phyloP scores from a whole-genome alignment of 768 basidiomycete species.

The Termitomyces sp. region DNA sequence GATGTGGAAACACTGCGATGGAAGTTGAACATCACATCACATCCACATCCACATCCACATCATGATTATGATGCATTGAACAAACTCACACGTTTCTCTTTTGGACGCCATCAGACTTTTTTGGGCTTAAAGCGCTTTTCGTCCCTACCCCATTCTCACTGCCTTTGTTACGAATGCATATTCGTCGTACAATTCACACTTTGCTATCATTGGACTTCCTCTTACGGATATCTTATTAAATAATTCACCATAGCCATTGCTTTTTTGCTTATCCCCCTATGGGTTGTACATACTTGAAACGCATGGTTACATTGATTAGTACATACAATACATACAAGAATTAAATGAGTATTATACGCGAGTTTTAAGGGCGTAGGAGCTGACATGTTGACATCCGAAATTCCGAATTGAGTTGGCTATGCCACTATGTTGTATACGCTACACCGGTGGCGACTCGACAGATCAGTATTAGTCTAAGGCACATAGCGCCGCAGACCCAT shows the following conservation, averaged over 20 bases:
- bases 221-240: background rate
- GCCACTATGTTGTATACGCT: background rate
- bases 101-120: background rate
- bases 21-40: slow-evolving; percentile 2
- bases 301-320: background rate
- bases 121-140: background rate
- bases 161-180: background rate
- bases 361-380: background rate
- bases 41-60: no score
- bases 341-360: background rate
- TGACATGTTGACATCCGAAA: no score
- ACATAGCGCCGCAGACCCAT: background rate
- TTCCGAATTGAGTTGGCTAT: background rate
- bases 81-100: background rate
- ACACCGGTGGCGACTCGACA: background rate
- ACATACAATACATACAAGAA: background rate
- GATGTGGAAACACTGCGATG: slow-evolving; percentile 52
- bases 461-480: background rate
- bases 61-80: background rate
- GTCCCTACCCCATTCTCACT: background rate
- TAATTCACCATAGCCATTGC: background rate
- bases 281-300: background rate
- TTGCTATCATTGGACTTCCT: background rate
- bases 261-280: background rate
- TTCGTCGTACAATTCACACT: no score